A percentile compares a stretch with the other conserved stretches of the same genome.
Conservation (phyloP, 345 rosid species). For the Diplotaxis tenuifolia region DNA sequence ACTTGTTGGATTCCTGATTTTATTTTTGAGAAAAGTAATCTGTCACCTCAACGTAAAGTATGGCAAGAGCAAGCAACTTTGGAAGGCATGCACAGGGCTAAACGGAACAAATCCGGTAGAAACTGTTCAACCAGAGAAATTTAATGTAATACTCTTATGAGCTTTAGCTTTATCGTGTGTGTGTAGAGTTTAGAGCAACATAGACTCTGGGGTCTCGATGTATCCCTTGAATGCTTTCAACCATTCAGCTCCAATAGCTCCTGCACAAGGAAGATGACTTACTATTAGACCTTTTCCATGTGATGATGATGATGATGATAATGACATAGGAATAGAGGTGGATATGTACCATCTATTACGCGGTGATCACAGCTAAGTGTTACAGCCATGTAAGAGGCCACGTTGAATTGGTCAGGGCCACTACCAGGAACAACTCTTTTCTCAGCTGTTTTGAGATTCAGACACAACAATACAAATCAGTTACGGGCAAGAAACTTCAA, state of each 20-base stretch:
- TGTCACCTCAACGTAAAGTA: conserved; percentile 16
- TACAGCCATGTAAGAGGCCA: conserved; percentile 80
- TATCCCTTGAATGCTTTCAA: conserved; percentile 92
- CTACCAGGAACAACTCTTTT: conserved; percentile 77
- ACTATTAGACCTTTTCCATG: background rate
- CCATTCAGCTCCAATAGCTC: conserved; percentile 97
- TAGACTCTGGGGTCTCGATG: conserved; percentile 89
- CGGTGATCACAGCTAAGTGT: conserved; percentile 98
- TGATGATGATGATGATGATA: background rate
- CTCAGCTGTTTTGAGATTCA: conserved; percentile 60
- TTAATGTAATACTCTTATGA: conserved; percentile 7
- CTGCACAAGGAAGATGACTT: conserved; percentile 35
- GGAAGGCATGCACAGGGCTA: background rate
- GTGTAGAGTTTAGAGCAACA: conserved; percentile 60
- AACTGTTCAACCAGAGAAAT: conserved; percentile 8
- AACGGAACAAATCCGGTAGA: conserved; percentile 11
- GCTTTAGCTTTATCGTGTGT: conserved; percentile 19
- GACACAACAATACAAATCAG: conserved; percentile 6
- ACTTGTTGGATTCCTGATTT: conserved; percentile 13
- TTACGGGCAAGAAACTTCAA: background rate
- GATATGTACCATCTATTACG: conserved; percentile 72
- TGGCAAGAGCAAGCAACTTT: conserved; percentile 15
- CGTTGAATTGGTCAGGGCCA: conserved; percentile 62
- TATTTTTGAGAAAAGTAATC: conserved; percentile 4
- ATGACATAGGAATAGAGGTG: background rate